phyloP scores from a whole-genome alignment of 2,329 filamentous ascomycete genomes.

The Triangularia setosa region DNA sequence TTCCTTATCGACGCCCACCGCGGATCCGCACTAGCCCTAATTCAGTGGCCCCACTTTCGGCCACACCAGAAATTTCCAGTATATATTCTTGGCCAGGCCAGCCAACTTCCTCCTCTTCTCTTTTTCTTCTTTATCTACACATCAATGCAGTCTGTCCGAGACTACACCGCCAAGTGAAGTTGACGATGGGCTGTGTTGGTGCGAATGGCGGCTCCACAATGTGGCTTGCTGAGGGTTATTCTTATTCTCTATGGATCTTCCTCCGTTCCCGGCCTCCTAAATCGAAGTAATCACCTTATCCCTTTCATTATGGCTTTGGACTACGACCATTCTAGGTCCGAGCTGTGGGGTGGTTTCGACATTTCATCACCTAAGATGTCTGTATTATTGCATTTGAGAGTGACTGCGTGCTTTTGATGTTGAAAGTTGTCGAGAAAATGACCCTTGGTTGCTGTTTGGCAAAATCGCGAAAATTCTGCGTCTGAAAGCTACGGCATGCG shows the following conservation, averaged over 20 bases:
- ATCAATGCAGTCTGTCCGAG: neutral
- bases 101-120: constrained; percentile 1
- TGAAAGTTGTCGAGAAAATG: neutral
- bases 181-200: constrained; percentile 36
- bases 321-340: constrained; percentile 36
- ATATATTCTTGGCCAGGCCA: neutral
- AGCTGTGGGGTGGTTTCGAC: constrained; percentile 50
- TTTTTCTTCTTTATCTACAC: constrained; percentile 12
- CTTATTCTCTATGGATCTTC: constrained; percentile 43
- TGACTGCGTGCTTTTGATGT: neutral
- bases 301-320: constrained; percentile 38
- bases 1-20: neutral
- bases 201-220: constrained; percentile 44
- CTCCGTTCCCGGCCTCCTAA: constrained; percentile 52
- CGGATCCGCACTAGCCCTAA: neutral
- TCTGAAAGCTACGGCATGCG: neutral
- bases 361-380: constrained; percentile 24
- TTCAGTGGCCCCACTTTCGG: neutral
- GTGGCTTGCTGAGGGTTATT: constrained; percentile 51
- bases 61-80: constrained; percentile 3
- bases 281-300: constrained; percentile 40
- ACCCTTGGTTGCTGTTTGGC: neutral
- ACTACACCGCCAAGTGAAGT: constrained; percentile 51
- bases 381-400: neutral
- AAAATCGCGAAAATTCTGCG: neutral